A percentile compares a stretch with the other conserved stretches of the same genome.
These are phyloP conservation scores for Nannizziopsis arthrosporioides DNA, from an alignment of 2,329 filamentous ascomycete species.

Conservation along the genomic window DNA sequence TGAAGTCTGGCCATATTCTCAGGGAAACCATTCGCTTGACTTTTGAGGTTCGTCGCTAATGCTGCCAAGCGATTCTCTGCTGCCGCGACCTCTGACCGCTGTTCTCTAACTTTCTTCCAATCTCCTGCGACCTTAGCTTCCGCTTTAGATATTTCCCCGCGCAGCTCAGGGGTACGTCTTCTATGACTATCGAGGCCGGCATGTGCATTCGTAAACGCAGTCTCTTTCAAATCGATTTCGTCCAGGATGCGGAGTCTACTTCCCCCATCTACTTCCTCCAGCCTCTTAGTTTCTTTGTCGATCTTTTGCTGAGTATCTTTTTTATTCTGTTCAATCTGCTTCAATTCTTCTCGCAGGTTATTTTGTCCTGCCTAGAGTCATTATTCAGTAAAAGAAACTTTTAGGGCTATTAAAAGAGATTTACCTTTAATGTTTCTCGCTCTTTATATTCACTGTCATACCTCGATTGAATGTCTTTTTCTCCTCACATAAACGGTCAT, in stretches of 20 bases:
- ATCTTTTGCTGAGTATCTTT: conserved; percentile 37
- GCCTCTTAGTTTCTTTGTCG: conserved; percentile 39
- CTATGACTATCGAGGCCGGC: conserved; percentile 34
- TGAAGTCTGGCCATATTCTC: conserved; percentile 52
- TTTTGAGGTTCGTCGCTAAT: conserved; percentile 47
- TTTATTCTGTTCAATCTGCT: conserved; percentile 38
- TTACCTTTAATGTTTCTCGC: conserved; percentile 42
- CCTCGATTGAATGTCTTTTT: conserved; percentile 39
- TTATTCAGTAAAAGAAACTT: conserved; percentile 13
- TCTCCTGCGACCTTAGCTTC: conserved; percentile 22
- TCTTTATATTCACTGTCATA: conserved; percentile 45
- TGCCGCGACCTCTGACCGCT: conserved; percentile 44
- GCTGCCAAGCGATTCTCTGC: conserved; percentile 42
- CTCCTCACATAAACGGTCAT: conserved; percentile 39
- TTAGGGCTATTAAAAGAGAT: not conserved
- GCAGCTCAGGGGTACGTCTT: conserved; percentile 25
- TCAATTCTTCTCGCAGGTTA: conserved; percentile 53
- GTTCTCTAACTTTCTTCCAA: conserved; percentile 26
- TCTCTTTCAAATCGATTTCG: conserved; percentile 49
- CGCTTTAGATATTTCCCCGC: conserved; percentile 27
- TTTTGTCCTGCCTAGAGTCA: conserved; percentile 47
- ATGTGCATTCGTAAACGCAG: conserved; percentile 37
- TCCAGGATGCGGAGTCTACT: conserved; percentile 50
- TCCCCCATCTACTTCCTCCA: conserved; percentile 59
- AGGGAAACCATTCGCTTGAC: conserved; percentile 54